These are phyloP conservation scores for Ophiostoma novo-ulmi DNA, from an alignment of 2,329 filamentous ascomycete genomes.

Conservation along the genomic window DNA sequence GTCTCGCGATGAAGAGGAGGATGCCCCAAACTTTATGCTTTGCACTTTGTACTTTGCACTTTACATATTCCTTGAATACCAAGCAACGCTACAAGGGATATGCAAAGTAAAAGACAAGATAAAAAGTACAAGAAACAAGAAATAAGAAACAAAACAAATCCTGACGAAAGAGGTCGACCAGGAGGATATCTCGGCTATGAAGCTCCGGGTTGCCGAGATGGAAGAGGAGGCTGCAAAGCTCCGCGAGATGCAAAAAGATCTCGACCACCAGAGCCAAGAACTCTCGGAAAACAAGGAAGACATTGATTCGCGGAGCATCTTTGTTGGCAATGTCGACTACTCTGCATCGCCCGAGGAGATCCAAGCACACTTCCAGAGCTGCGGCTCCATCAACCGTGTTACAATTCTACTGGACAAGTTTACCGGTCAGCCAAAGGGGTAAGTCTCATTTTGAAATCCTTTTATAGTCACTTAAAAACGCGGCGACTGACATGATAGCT, in stretches of 20 bases:
- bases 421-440: slow-evolving; percentile 99
- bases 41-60: neutral
- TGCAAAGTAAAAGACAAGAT: neutral
- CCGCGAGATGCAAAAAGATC: slow-evolving; percentile 76
- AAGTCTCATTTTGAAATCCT: slow-evolving; percentile 34
- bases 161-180: slow-evolving; percentile 32
- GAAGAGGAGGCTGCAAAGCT: slow-evolving; percentile 83
- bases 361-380: slow-evolving; percentile 96
- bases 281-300: slow-evolving; percentile 92
- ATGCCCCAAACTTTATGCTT: neutral
- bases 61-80: neutral
- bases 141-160: slow-evolving; percentile 20
- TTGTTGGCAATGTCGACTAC: slow-evolving; percentile 98
- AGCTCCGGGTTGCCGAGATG: slow-evolving; percentile 81
- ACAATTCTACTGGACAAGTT: slow-evolving; percentile 98
- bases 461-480: neutral
- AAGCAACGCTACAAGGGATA: neutral
- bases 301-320: slow-evolving; percentile 90
- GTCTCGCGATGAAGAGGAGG: slow-evolving; percentile 25
- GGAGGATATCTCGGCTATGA: slow-evolving; percentile 85
- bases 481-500: slow-evolving; percentile 51
- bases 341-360: slow-evolving; percentile 96
- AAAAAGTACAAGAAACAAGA: neutral
- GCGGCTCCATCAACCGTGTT: slow-evolving; percentile 94
- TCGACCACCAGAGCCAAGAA: slow-evolving; percentile 80